Evolutionary conservation across 176 grass and related monocot genomes (phyloP), one percentile per base, ranked within the genome.

Genomic region (Oryza coarctata): DNA sequence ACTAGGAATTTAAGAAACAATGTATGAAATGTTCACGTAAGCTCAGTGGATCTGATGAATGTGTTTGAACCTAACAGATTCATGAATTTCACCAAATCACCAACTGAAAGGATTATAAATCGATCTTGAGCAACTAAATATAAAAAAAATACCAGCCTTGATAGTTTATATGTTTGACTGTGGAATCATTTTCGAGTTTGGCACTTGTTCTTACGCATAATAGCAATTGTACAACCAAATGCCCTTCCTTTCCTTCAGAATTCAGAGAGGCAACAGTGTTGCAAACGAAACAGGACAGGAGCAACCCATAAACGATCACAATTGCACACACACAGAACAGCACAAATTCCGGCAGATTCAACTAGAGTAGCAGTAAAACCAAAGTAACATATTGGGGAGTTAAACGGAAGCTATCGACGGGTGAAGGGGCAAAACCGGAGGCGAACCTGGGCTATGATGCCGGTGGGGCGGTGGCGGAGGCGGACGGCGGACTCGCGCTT

Each of bases 401-500:
- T 41, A 22, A 13, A 27, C 3, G 45, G 49, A 55, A 25, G 22
- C 50, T 20, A 44, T 64, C 29, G 61, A 8, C 1, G 38, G 36
- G 62, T n/a, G n/a, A n/a, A n/a, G n/a, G n/a, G n/a, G n/a, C n/a
- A n/a, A n/a, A n/a, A n/a, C n/a, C n/a, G n/a, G n/a, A n/a, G 35
- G 17, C 27, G 14, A 6, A 98, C 96, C 88, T 98, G 96, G 34
- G 93, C 96, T 49, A 82, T 60, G 82, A 98, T 88, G 67, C 96
- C 91, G 44, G 96, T 95, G 78, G 96, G 96, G 12, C 85, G 89
- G 87, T 98, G 96, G 6, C 87, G 87, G 12, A 98, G 82, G 0
- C 93, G 90, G 8, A 95, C 93, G 25, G 93, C 93, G 28, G 96
- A 88, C 85, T 98, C 93, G 69, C 96, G 90, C 90, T 98, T 98